A percentile compares a stretch with the other conserved stretches of the same genome.
These are phyloP conservation scores for Arctium minus DNA, from an alignment of 129 eudicot genomes.

Conservation along the genomic window DNA sequence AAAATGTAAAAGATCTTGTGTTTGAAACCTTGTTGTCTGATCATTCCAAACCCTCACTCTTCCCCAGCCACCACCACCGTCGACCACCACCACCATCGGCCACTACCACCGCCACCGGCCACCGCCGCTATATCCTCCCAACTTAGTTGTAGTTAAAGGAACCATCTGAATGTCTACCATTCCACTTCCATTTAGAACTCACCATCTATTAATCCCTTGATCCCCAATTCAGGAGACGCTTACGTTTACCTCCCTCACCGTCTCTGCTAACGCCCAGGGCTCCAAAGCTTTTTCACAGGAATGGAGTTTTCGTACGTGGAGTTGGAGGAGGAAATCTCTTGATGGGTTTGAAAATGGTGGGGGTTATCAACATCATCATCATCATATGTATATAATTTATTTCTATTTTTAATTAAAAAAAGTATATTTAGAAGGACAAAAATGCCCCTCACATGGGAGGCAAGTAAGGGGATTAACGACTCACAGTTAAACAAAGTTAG, in stretches of 20 bases:
- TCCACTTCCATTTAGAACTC: conserved; percentile 32
- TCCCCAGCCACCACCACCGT: no score
- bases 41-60: conserved; percentile 12
- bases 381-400: no score
- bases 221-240: conserved; percentile 30
- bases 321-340: conserved; percentile 6
- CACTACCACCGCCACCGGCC: neutral
- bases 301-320: conserved; percentile 54
- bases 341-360: no score
- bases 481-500: no score
- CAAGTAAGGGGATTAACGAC: no score
- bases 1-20: conserved; percentile 10
- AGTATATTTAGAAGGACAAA: no score
- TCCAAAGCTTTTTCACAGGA: conserved; percentile 32
- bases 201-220: conserved; percentile 21
- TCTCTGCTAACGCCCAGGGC: conserved; percentile 7
- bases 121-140: conserved; percentile 13
- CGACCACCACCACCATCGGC: conserved; percentile 4
- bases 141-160: neutral
- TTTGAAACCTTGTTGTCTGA: conserved; percentile 12
- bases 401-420: no score
- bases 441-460: no score
- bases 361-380: no score
- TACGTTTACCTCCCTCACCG: conserved; percentile 24
- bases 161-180: conserved; percentile 27